Conservation (phyloP, 169 alveolate genomes). For the Plasmodium adleri region DNA sequence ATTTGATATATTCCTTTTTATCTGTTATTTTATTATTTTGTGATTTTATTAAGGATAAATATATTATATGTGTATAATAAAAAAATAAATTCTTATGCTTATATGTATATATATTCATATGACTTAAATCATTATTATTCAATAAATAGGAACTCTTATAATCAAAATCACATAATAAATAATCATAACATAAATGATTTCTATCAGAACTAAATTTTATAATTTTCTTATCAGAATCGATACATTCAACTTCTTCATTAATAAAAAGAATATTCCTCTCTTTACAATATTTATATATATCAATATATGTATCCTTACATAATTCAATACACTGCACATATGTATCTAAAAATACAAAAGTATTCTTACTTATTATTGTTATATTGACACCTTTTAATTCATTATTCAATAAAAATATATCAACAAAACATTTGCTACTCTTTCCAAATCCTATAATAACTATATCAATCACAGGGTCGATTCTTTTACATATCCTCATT, state of each 20-base stretch:
- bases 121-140: constrained; percentile 9
- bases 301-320: constrained; percentile 55
- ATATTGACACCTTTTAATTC: constrained; percentile 68
- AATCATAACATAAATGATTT: constrained; percentile 66
- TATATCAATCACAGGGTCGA: constrained; percentile 74
- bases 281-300: constrained; percentile 67
- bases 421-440: constrained; percentile 46
- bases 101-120: constrained; percentile 56
- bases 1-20: constrained; percentile 23
- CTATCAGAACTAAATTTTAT: constrained; percentile 62
- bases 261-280: constrained; percentile 69
- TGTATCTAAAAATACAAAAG: constrained; percentile 37
- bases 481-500: constrained; percentile 71
- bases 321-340: constrained; percentile 41
- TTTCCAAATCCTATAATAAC: constrained; percentile 71
- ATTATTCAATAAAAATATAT: constrained; percentile 28
- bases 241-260: constrained; percentile 30
- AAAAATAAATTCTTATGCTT: constrained; percentile 60
- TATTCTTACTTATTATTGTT: constrained; percentile 52
- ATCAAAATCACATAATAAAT: constrained; percentile 68
- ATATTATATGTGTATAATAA: constrained; percentile 62
- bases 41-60: constrained; percentile 47
- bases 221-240: constrained; percentile 22
- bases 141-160: constrained; percentile 41
- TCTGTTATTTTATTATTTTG: background rate